Evolutionary conservation across 495 filamentous ascomycete species (phyloP), one percentile per base, ranked within the genome.

Genomic region (Trichoderma gamsii): DNA sequence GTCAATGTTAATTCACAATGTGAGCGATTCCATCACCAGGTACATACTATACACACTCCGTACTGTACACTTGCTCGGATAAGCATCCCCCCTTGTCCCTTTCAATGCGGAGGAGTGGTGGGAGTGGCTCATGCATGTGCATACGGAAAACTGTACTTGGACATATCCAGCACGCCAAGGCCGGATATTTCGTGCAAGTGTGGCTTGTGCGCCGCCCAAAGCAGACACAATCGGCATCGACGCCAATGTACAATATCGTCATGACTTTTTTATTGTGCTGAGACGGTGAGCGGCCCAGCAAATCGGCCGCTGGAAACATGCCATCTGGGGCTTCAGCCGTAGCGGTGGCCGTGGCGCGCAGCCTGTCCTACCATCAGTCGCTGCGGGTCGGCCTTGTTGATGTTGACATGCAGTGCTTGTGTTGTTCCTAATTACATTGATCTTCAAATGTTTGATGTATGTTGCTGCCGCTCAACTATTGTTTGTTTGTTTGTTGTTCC

Each of bases 241-340:
- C 56, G 23, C 56, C 56, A 52, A 61, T 61, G 56, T 61, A 61
- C 16, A 32, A 61, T 61, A 61, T 61, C 56, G 56, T 61, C 56
- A 61, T 61, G 56, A 61, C 56, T 61, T 61, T 61, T 61, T 52
- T 52, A 9, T n/a, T 52, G 18, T 52, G 16, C 49, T 25, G 23
- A 61, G 56, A 61, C 25, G 56, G 56, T 61, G 56, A 61, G 56
- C 9, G 23, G 56, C 4, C 23, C 23, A 25, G 9, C 56, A 21
- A 61, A n/a, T 52, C 49, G 49, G 49, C n/a, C 49, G 49, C 49
- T 52, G 49, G 18, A 52, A 5, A n/a, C n/a, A 29, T n/a, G 1
- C 44, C 15, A 49, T 49, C 44, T 15, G 21, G 21, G 18, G 25
- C 49, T 52, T 52, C 49, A 52, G 49, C 49, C 21, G 49, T 21